A percentile compares a stretch with the other conserved stretches of the same genome.
Conservation (phyloP, 2,329 filamentous ascomycete genomes). For the Tolypocladium cylindrosporum region DNA sequence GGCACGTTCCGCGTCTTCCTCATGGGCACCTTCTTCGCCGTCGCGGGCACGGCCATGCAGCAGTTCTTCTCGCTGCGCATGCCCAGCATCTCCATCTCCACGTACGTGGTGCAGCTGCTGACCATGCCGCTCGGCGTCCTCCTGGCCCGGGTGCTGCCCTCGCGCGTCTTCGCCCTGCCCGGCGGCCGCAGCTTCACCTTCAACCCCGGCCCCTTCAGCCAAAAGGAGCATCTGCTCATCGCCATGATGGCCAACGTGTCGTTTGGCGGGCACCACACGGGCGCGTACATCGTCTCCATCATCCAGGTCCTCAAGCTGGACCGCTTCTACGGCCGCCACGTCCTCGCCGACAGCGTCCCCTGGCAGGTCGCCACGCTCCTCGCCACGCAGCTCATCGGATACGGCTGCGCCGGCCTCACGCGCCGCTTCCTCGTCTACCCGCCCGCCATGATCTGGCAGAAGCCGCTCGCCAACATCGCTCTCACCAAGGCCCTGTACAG, state of each 20-base stretch:
- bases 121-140: slow-evolving; percentile 26
- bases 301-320: slow-evolving; percentile 35
- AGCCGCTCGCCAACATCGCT: slow-evolving; percentile 33
- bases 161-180: background rate
- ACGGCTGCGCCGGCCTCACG: slow-evolving; percentile 37
- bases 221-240: slow-evolving; percentile 45
- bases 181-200: slow-evolving; percentile 16
- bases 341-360: slow-evolving; percentile 19
- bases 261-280: slow-evolving; percentile 16
- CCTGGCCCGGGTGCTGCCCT: slow-evolving; percentile 15
- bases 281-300: slow-evolving; percentile 34
- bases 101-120: slow-evolving; percentile 29
- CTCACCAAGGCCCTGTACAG: slow-evolving; percentile 20
- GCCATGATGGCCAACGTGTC: slow-evolving; percentile 47
- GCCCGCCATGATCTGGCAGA: slow-evolving; percentile 39
- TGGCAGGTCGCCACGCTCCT: slow-evolving; percentile 37
- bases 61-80: slow-evolving; percentile 31
- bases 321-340: slow-evolving; percentile 32
- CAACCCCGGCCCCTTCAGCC: slow-evolving; percentile 40
- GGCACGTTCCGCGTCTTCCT: slow-evolving; percentile 30
- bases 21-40: slow-evolving; percentile 26
- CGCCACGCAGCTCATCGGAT: slow-evolving; percentile 40
- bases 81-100: slow-evolving; percentile 28
- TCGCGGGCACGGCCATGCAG: slow-evolving; percentile 9
- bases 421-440: slow-evolving; percentile 39